Base-by-base conservation (phyloP, 257 asterid genomes). In the Linderniella brevidens region DNA sequence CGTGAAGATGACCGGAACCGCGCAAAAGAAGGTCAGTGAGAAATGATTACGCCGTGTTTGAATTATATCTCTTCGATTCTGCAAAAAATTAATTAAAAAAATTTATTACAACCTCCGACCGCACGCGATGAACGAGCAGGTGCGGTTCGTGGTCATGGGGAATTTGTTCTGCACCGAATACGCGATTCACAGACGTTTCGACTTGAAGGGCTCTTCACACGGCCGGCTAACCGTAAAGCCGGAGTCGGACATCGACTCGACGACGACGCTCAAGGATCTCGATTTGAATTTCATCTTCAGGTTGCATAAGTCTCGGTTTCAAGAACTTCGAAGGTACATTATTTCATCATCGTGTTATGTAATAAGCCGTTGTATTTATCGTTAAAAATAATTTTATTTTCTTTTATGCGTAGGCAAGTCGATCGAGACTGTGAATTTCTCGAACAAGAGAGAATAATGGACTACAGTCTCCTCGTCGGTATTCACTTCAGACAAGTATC, bases 381-480 rank as follows among this genome's bases (percentile, higher is more conserved):
- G 32, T 6, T 25, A 25, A 25, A 2, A 25, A 25, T 3, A 25
- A 25, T 25, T n/a, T 51, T n/a, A 25, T 25, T 25, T 25, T n/a
- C n/a, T n/a, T n/a, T n/a, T n/a, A n/a, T 25, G 32, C 32, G 32
- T 25, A 86, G 97, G 73, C 94, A 86, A 76, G 80, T 82, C 64
- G 82, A 75, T 62, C 72, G 59, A 42, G 97, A 86, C 62, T 77
- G 93, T 55, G 97, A 86, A 17, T 86, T 86, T 65, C 97, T 86
- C 55, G 94, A 78, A 61, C 92, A 79, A 16, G 96, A 77, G 71
- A 79, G 92, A 53, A 79, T 86, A 19, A 86, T 86, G 96, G 94
- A 86, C 63, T 86, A 86, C 62, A 86, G 96, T 47, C 96, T 86
- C 41, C 51, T 86, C 58, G 71, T 86, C 1, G 96, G 97, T 46